phyloP scores from a whole-genome alignment of 2,329 filamentous ascomycete species.

The Paraconiothyrium sp. region DNA sequence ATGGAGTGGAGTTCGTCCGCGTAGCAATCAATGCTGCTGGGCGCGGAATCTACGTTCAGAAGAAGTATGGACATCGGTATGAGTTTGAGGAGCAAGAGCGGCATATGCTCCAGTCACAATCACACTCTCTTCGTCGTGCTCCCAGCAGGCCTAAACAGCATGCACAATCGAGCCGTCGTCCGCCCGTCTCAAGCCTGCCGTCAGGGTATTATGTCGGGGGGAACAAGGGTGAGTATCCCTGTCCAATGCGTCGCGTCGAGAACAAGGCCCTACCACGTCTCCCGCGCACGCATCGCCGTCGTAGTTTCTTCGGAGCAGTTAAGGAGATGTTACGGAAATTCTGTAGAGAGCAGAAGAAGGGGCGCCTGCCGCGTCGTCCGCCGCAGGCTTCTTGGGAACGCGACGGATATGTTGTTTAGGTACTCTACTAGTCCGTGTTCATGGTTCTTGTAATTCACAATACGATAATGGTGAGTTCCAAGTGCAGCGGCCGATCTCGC shows the following conservation, averaged over 20 bases:
- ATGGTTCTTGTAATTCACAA: too few relatives aligned
- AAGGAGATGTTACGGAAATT: neutral
- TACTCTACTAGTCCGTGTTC: too few relatives aligned
- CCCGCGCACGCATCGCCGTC: neutral
- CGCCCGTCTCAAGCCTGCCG: neutral
- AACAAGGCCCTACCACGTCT: neutral
- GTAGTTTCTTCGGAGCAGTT: neutral
- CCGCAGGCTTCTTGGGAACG: too few relatives aligned
- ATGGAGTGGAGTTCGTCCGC: neutral
- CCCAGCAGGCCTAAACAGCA: too few relatives aligned
- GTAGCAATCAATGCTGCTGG: neutral
- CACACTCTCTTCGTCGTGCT: neutral
- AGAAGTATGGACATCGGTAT: neutral
- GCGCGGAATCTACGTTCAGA: neutral
- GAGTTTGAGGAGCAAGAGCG: too few relatives aligned
- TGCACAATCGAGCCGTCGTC: neutral
- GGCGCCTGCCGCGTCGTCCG: neutral
- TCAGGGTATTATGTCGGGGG: neutral
- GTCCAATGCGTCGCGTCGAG: conserved; percentile 3
- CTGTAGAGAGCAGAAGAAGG: neutral
- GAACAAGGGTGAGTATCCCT: neutral
- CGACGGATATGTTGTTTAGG: too few relatives aligned
- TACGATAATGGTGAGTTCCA: too few relatives aligned
- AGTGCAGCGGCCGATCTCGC: too few relatives aligned
- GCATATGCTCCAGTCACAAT: neutral